Conservation (phyloP, 2,329 filamentous ascomycete species). For the Pseudogymnoascus pannorum region DNA sequence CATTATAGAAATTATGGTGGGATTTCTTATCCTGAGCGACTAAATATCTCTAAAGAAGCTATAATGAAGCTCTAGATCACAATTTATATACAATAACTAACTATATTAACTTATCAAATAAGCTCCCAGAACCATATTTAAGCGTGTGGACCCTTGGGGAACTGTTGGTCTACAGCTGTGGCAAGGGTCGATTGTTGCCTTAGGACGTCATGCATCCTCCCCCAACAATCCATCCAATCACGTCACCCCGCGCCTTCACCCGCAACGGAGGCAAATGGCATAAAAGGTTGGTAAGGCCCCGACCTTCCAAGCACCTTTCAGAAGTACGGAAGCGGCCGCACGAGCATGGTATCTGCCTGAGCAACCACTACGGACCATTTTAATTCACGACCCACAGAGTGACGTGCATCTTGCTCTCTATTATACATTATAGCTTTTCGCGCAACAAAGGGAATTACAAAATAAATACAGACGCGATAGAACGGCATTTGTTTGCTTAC, state of each 20-base stretch:
- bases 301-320: conserved; percentile 7
- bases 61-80: not conserved
- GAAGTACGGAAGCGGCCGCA: conserved; percentile 8
- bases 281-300: conserved; percentile 7
- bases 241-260: not conserved
- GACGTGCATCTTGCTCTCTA: not conserved
- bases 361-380: conserved; percentile 8
- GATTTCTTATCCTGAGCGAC: not conserved
- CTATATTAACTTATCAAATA: not conserved
- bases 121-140: not conserved
- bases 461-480: not conserved
- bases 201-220: conserved; percentile 5
- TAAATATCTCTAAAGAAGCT: not conserved
- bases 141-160: conserved; percentile 1
- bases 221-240: not conserved
- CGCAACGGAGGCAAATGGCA: conserved; percentile 3
- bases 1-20: not conserved
- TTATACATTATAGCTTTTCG: not conserved
- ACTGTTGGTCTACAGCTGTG: conserved; percentile 1
- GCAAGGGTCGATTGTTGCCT: conserved; percentile 3
- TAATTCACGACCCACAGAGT: conserved; percentile 6
- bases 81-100: not conserved
- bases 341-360: conserved; percentile 8
- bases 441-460: not conserved
- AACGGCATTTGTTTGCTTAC: not conserved